Base-by-base conservation (phyloP, 306 rosid species). In the Boehmeria nivea region DNA sequence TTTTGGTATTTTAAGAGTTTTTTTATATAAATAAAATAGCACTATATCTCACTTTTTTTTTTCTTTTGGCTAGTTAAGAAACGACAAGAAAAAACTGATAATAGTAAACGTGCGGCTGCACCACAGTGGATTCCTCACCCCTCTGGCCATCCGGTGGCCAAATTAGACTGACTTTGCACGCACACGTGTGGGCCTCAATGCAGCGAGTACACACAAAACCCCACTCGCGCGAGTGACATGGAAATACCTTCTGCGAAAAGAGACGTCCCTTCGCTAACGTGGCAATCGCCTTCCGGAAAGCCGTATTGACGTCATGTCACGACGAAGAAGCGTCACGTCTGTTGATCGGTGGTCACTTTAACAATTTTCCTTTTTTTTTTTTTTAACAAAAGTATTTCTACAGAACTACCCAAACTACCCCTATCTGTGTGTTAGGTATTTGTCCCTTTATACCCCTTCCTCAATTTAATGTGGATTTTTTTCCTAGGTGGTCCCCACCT, bases 151-250 rank as follows among this genome's bases (percentile, higher is more conserved):
- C 34, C 34, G 34, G 36, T 31, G 36, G 8, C 36, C 9, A 31
- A 31, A 31, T 10, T 31, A 4, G 8, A 31, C 36, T 31, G 36
- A 31, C 36, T 31, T n/a, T 31, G 36, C 36, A 6, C 15, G 40
- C 25, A 51, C 60, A 64, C 71, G 79, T 67, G 59, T 7, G 9
- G 6, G 61, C n/a, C n/a, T 2, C n/a, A 10, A 9, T 1, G 14
- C 7, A 46, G 27, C 25, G 27, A 3, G 46, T 42, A 5, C 13
- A 13, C 19, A 10, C 2, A 4, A 15, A 42, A 13, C 46, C 6
- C 18, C 17, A 42, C 19, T 42, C 46, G 46, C 46, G 46, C 46
- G 0, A 15, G 17, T 42, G 46, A 17, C 4, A 21, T n/a, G n/a
- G n/a, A n/a, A n/a, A n/a, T n/a, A n/a, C n/a, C 11, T 46, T 46